Evolutionary conservation across 2,329 filamentous ascomycete genomes (phyloP), one percentile per base, ranked within the genome.

Genomic region (Leptographium wingfieldii): DNA sequence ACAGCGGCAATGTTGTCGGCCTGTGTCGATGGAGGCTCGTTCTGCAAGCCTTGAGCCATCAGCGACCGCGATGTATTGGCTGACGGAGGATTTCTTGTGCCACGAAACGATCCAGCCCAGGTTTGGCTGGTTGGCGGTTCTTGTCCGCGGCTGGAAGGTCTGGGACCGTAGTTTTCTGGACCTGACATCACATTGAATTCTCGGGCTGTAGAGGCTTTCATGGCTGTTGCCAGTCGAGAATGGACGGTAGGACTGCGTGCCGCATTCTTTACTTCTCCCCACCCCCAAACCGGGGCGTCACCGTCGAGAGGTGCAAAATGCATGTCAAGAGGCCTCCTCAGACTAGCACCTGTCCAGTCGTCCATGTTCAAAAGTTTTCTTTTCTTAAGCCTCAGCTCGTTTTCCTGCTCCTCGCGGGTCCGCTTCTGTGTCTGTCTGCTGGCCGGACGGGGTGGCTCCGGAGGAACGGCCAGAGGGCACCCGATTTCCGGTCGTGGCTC

Each of bases 271-370:
- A 16, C 19, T 16, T n/a, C 6, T 7, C 60, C 53, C 62, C 62
- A 65, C 3, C 62, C 62, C 63, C 62, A 65, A 16, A 49, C 59
- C 0, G 61, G 61, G 1, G 58, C 60, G 5, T 63, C 43, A 0
- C 57, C 12, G 38, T 46, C 49, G 6, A 43, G 27, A 7, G 38
- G 51, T 2, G 49, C 51, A 29, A 65, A 65, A 1, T 53, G 35
- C 2, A 65, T 63, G 7, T 46, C 25, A 10, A 61, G 57, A 1
- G 62, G 62, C 43, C 53, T 55, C 40, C 16, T 46, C 5, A 59
- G 57, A 57, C 61, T 58, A 22, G 59, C 59, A 0, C 63, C 63
- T 0, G 62, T 62, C 63, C 63, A 65, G 60, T 65, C 63, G 22
- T 65, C 63, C 62, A 63, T 62, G 14, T 35, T 52, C 19, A 65